A percentile compares a stretch with the other conserved stretches of the same genome.
These are phyloP conservation scores for Cordyceps tenuipes DNA, from an alignment of 2,329 filamentous ascomycete genomes.

Conservation along the genomic window DNA sequence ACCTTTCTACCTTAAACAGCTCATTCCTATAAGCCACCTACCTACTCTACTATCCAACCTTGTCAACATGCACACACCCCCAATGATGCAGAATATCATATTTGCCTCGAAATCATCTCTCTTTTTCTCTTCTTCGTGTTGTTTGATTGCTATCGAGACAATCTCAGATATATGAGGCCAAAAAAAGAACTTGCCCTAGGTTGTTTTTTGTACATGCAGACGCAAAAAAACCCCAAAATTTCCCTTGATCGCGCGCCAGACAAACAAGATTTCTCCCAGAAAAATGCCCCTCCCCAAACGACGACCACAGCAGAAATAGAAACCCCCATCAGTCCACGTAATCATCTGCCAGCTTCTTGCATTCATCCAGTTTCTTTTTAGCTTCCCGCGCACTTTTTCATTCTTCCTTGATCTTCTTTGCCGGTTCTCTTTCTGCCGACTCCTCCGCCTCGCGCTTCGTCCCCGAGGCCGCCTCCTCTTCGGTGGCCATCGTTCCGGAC, in stretches of 20 bases:
- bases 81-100: not conserved
- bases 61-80: not conserved
- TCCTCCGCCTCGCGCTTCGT: slow-evolving; percentile 50
- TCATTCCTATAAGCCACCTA: no score
- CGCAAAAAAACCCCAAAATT: no score
- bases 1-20: no score
- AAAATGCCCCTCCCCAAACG: not conserved
- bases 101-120: no score
- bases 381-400: slow-evolving; percentile 8
- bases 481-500: slow-evolving; percentile 19
- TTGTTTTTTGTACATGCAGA: no score
- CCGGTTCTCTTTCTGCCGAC: slow-evolving; percentile 30
- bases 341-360: not conserved
- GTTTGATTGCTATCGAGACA: no score
- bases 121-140: no score
- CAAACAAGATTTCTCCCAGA: not conserved
- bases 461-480: slow-evolving; percentile 27
- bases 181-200: no score
- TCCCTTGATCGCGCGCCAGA: no score
- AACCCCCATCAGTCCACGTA: not conserved
- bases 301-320: not conserved
- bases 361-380: not conserved
- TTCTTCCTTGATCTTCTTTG: slow-evolving; percentile 44
- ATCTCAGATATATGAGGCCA: no score
- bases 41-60: no score